Evolutionary conservation across 345 rosid species (phyloP), one percentile per base, ranked within the genome.

Genomic region (Arabis alpina): DNA sequence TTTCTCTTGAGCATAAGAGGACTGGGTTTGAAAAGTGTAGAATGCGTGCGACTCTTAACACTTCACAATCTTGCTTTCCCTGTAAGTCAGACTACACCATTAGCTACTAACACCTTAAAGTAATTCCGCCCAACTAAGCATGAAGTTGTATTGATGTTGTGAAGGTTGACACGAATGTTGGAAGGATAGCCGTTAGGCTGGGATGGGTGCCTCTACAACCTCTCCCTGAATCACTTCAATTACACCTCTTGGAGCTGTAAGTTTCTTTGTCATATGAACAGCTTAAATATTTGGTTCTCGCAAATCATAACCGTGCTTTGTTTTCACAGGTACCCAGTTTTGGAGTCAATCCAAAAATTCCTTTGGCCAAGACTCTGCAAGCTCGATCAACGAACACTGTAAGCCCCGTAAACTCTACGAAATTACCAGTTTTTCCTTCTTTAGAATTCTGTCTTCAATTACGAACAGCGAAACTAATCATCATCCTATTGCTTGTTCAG

Each of bases 161-260:
- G 66, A 84, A 93, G 98, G 98, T 93, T 54, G 98, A 91, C 78
- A 93, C 97, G 2, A 91, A 93, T 74, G 98, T 93, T 15, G 98
- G 98, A 71, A 87, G 96, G 39, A 93, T 93, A 68, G 98, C 97
- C 6, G 97, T 93, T 74, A 82, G 98, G 73, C 72, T 93, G 58
- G 98, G 98, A 76, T 93, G 98, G 98, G 98, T 91, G 52, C 98
- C 98, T 39, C 83, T 93, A 47, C 91, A 86, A 76, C 96, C 98
- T 7, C 79, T 93, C 70, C 98, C 98, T 13, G 97, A 91, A 61
- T 82, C 94, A 69, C 93, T 93, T 57, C 98, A 93, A 73, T 64
- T 93, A 66, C 98, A 93, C 73, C 92, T 91, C 24, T 77, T 93
- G 41, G 98, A 93, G 81, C 77, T 91, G 98, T 93, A 78, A 84